These are phyloP conservation scores for Dacryopinax primogenitus DNA, from an alignment of 768 basidiomycete genomes.

Conservation along the genomic window DNA sequence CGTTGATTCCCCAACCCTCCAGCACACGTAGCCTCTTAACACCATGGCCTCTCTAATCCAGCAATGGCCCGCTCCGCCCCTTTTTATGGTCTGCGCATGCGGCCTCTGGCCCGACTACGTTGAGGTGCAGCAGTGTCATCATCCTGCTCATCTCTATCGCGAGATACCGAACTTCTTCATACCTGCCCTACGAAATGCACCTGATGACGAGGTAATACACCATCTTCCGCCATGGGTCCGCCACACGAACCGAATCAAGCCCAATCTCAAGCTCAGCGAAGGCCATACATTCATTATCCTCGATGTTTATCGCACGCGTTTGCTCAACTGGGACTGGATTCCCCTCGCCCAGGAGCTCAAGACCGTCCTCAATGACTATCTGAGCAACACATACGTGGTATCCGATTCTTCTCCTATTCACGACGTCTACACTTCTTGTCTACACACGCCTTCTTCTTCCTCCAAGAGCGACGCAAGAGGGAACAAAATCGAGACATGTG, in stretches of 20 bases:
- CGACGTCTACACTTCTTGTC: background rate
- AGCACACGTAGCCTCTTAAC: too few species aligned
- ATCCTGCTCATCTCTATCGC: background rate
- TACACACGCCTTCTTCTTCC: background rate
- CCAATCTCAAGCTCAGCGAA: too few species aligned
- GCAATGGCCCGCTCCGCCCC: background rate
- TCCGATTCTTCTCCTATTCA: background rate
- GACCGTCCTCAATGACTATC: background rate
- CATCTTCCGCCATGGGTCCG: too few species aligned
- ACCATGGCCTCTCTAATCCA: too few species aligned
- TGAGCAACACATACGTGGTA: background rate
- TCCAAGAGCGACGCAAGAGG: background rate
- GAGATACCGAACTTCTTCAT: background rate
- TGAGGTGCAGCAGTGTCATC: background rate
- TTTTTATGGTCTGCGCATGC: background rate
- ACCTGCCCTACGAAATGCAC: background rate
- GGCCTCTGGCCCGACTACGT: background rate
- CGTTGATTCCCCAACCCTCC: too few species aligned
- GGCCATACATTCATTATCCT: too few species aligned
- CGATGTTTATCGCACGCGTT: too few species aligned
- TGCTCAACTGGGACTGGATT: too few species aligned
- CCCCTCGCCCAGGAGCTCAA: background rate
- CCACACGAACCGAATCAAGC: too few species aligned
- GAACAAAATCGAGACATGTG: background rate
- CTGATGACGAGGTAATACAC: too few species aligned